Base-by-base conservation (phyloP, 2,329 filamentous ascomycete genomes). In the Aspergillus sojae region DNA sequence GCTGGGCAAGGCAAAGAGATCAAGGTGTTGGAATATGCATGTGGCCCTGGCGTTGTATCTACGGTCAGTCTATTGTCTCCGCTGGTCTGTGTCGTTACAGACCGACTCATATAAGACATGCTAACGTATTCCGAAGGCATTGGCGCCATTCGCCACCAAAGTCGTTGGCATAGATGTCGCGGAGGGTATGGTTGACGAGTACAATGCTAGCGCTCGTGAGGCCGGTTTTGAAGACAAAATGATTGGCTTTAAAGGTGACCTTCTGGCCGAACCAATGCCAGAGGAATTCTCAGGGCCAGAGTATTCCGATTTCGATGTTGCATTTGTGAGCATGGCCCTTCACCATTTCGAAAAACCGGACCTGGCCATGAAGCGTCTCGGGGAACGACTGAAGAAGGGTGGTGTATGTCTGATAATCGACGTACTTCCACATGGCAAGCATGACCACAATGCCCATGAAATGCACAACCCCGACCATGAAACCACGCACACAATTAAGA, bases 21-120 rank as follows among this genome's bases (percentile, higher is more conserved):
- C 48, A 83, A 84, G 53, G 77, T 92, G 23, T 80, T 93, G 2
- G 91, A 94, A 74, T 94, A 93, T 76, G 91, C 91, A 19, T 93
- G 91, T 72, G 91, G 91, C 10, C 89, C 89, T 6, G 90, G 90
- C 2, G 77, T 86, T 60, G 81, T 91, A 66, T 89, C 89, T 14
- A 83, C 85, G 75, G 89, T 90, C 73, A 68, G 83, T 78, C 14
- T 6, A 43, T 26, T 45, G 36, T 50, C 45, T 12, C 28, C 14
- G 30, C 16, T 34, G 23, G 6, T 28, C n/a, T 4, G 5, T 34
- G 32, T 5, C 21, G 9, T 53, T 34, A 23, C 7, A 28, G 4
- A 12, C 43, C n/a, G 32, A 46, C 12, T 7, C 23, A 1, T n/a
- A 10, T 21, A 14, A 32, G 3, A 3, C 9, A 28, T 34, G 48